Base-by-base conservation (phyloP, 345 rosid species). In the Eucalyptus erythrocorys region DNA sequence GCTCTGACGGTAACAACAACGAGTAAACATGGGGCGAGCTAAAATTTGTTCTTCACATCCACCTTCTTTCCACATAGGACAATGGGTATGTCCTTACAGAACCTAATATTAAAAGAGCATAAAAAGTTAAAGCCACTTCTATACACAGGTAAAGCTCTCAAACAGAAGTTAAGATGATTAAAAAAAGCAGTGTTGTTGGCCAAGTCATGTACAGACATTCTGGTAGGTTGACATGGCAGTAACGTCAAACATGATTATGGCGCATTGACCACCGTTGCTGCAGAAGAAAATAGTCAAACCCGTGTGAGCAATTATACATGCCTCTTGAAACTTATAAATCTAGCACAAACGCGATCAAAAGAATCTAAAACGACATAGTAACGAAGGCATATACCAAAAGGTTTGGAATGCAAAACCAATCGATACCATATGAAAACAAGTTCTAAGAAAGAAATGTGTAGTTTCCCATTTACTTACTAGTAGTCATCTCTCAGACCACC, bases 401-500 rank as follows among this genome's bases (percentile, higher is more conserved):
- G 64, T 24, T 57, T 24, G 64, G 64, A 5, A 57, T 6, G 10
- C 2, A 30, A 57, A 57, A 57, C 64, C 64, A 57, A 42, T 57
- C 13, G 24, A 24, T 9, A 57, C 64, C 4, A 57, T 11, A 26
- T 2, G n/a, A 57, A 24, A 57, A 57, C 30, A 57, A 26, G 27
- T 26, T 57, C 14, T 57, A 26, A 26, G 14, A 57, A 57, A 11
- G 66, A 12, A 57, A 26, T 26, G 30, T 26, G 27, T 26, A 26
- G 66, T 57, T 57, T 57, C n/a, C 16, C 30, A 5, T 24, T 10
- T 47, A 87, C 99, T 93, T 86, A 97, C 99, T 96, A 97, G 92
- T 96, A 97, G 50, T 99, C 99, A 95, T 96, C 99, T 88, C 99
- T 92, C 17, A 97, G 97, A 45, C 98, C 98, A 90, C 99, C 99